Evolutionary conservation across 176 grass and related monocot species (phyloP), one percentile per base, ranked within the genome.

Genomic region (Luzula sylvatica): DNA sequence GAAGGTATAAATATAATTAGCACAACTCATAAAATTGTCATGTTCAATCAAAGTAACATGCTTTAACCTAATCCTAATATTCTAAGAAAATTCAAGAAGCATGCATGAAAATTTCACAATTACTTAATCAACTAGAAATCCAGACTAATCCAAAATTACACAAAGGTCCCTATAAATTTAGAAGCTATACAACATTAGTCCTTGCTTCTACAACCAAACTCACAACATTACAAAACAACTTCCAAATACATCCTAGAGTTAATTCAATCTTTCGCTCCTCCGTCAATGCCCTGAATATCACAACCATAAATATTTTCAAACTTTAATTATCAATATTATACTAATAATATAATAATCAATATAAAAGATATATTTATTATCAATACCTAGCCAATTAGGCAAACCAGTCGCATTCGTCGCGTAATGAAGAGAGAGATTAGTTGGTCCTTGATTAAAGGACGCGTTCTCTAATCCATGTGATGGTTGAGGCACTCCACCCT

Each of bases 351-450:
- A 29, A 46, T 45, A 46, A 49, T n/a, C 14, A 50, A 63, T 17
- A 22, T 4, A n/a, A 46, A 64, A 30, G 12, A 51, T 46, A 21
- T 28, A 11, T 17, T 2, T 29, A 20, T 50, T 14, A 64, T 30
- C 20, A 2, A 48, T 64, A 64, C 60, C 60, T 64, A 64, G 60
- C 60, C 60, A 64, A 17, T 64, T 64, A 48, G 60, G 43, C 47
- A 48, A 64, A 45, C 56, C 56, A 44, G 56, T 17, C 4, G 43
- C 56, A 60, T 40, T 60, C 14, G 56, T 43, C 42, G 60, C 24
- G 47, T 64, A 64, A 48, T 64, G 60, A 49, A 64, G 60, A 64
- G 60, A 64, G 60, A 64, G 60, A 49, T 64, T 64, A 18, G 60
- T 49, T 49, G 60, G 44, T 21, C 60, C 60, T 64, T 64, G 60